A percentile compares a stretch with the other conserved stretches of the same genome.
Evolutionary conservation across 495 filamentous ascomycete species (phyloP).

Genomic region (Aspergillus cavernicola): DNA sequence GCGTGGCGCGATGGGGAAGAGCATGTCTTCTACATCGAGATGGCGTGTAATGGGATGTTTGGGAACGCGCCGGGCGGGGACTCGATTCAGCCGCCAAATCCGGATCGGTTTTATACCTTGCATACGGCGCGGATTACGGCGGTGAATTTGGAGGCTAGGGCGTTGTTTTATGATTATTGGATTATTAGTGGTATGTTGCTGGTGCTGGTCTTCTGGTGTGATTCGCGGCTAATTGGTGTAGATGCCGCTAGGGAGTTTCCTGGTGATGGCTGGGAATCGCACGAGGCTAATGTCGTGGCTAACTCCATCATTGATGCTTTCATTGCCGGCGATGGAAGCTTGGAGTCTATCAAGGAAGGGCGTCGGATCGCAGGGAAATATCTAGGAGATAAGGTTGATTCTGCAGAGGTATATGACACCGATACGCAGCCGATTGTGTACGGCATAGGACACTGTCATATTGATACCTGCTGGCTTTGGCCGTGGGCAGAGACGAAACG

Average conservation of each 20-base stretch:
- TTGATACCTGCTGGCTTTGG: slow-evolving; percentile 98
- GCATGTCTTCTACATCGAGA: slow-evolving; percentile 91
- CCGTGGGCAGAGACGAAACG: slow-evolving; percentile 98
- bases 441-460: slow-evolving; percentile 93
- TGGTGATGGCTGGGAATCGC: slow-evolving; percentile 76
- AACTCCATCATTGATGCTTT: slow-evolving; percentile 89
- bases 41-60: slow-evolving; percentile 99
- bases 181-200: slow-evolving; percentile 62
- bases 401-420: slow-evolving; percentile 75
- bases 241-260: slow-evolving; percentile 82
- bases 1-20: slow-evolving; percentile 76
- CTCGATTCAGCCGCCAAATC: slow-evolving; percentile 81
- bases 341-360: slow-evolving; percentile 71
- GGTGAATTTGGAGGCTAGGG: slow-evolving; percentile 79
- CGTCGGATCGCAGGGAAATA: slow-evolving; percentile 81
- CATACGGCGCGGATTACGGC: slow-evolving; percentile 80
- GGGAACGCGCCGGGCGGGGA: slow-evolving; percentile 85
- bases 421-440: slow-evolving; percentile 72
- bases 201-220: not conserved
- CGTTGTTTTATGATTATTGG: slow-evolving; percentile 89
- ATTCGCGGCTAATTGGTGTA: slow-evolving; percentile 1
- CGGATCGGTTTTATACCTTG: slow-evolving; percentile 74
- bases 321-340: slow-evolving; percentile 67
- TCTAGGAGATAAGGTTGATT: slow-evolving; percentile 76
- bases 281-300: slow-evolving; percentile 75